Evolutionary conservation across 139 green algal genomes (phyloP).

Genomic region (Micractinium sp.): DNA sequence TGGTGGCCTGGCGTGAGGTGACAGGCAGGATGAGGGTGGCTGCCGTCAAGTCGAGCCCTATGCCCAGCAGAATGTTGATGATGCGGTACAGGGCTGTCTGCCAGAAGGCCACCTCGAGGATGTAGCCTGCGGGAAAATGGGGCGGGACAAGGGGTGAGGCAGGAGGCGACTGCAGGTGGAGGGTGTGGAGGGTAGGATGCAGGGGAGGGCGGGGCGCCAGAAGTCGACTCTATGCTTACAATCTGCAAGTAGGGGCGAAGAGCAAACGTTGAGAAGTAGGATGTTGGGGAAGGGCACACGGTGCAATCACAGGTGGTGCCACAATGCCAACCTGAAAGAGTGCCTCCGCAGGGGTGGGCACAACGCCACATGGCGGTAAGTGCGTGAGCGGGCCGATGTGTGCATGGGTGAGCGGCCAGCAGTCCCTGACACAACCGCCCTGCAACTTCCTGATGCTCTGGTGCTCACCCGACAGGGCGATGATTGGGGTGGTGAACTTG

Average conservation of each 20-base stretch:
- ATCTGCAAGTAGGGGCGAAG: not conserved
- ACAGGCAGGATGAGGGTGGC: slow-evolving; percentile 22
- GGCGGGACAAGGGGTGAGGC: not conserved
- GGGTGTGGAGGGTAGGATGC: not conserved
- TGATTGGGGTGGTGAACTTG: slow-evolving; percentile 41
- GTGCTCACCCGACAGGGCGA: not conserved
- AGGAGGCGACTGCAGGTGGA: not conserved
- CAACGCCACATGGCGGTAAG: no score
- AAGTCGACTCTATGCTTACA: not conserved
- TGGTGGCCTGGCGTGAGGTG: not conserved
- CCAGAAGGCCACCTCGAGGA: not conserved
- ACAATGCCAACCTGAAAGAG: no score
- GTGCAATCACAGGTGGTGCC: no score
- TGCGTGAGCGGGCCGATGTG: no score
- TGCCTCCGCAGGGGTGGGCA: no score
- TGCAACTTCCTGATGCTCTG: no score
- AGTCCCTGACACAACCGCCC: no score
- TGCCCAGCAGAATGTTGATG: slow-evolving; percentile 35
- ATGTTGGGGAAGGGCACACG: no score
- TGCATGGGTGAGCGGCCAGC: no score
- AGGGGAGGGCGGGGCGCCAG: not conserved
- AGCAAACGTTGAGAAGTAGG: no score
- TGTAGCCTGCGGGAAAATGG: slow-evolving; percentile 16
- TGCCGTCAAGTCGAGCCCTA: slow-evolving; percentile 26
- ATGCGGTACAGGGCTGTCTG: slow-evolving; percentile 24